Base-by-base conservation (phyloP, 2,329 filamentous ascomycete genomes). In the Penicillium sp. region DNA sequence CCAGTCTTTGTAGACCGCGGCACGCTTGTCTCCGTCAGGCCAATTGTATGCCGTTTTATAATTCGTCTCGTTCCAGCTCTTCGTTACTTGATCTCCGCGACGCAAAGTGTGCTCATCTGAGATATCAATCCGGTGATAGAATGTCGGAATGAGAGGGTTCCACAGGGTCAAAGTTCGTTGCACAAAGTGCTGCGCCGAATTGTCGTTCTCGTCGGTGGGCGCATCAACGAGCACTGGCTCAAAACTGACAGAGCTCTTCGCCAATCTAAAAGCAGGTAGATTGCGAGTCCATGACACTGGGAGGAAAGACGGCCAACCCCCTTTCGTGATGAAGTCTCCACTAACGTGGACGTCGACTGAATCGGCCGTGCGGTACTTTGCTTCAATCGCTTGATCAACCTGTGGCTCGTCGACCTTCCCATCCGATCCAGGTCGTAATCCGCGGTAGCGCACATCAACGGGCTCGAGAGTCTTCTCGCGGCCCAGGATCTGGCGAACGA, bases 1-100 rank as follows among this genome's bases (percentile, higher is more conserved):
- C 55, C 69, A 77, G 2, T 65, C 64, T 69, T 81, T 72, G 13
- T 75, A 69, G 0, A 60, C 13, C 11, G 31, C 40, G 24, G 40
- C 24, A 14, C 54, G 19, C 16, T 4, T 36, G 35, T 61, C 53
- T 19, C 50, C 56, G 1, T 13, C 39, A 9, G 50, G 50, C 36
- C 36, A 53, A 9, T 53, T 53, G 14, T 53, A 53, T 19, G 50
- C 50, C 36, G 36, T 53, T 35, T 53, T 43, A 16, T 43, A 35
- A 10, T n/a, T 35, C 14, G 50, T 41, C 35, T 53, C 50, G 13
- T 27, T 53, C 50, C 50, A 53, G 2, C 36, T 31, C 27, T 40
- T 40, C 5, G 24, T 37, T 5, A 53, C 11, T 2, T 35, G 13
- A 9, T 43, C 22, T 33, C 36, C 50, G 14, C 19, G 36, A 5